phyloP scores from a whole-genome alignment of 192 early-diverging fungal genomes.

The Coemansia sp. region DNA sequence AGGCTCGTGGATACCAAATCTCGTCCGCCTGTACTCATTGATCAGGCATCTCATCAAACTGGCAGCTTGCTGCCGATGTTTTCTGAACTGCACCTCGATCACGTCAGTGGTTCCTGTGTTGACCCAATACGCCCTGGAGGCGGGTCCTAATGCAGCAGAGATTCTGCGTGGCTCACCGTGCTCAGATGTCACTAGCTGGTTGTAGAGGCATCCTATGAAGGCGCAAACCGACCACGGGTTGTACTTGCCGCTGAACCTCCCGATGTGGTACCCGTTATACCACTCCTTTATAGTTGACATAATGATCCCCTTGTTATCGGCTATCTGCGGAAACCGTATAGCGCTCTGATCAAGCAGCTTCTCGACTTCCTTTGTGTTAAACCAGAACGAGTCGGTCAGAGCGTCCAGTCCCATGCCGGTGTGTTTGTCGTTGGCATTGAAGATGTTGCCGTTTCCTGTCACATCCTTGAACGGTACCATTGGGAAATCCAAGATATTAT shows the following conservation, averaged over 20 bases:
- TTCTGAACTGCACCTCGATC: conserved; percentile 26
- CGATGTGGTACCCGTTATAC: conserved; percentile 40
- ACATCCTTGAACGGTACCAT: no score
- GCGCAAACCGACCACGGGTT: conserved; percentile 53
- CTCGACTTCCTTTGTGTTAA: no score
- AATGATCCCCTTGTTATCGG: not conserved
- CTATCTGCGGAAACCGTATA: conserved; percentile 6
- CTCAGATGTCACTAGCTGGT: conserved; percentile 8
- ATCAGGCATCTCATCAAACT: conserved; percentile 15
- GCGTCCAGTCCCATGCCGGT: no score
- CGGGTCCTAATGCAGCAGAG: conserved; percentile 5
- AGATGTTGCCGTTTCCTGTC: no score
- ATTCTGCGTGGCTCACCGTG: not conserved
- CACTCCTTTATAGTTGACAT: conserved; percentile 1
- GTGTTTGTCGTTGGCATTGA: no score
- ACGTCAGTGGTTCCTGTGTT: conserved; percentile 23
- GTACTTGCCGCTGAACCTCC: conserved; percentile 43
- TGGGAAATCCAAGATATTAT: no score
- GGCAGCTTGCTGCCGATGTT: conserved; percentile 18
- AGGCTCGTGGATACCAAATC: not conserved
- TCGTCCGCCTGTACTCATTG: conserved; percentile 14
- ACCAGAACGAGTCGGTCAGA: no score
- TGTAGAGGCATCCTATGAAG: conserved; percentile 33
- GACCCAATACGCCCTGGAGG: conserved; percentile 30
- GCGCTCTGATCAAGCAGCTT: no score